Conservation (phyloP, 805 yeast genomes). For the Crinitomyces ghanaensis region DNA sequence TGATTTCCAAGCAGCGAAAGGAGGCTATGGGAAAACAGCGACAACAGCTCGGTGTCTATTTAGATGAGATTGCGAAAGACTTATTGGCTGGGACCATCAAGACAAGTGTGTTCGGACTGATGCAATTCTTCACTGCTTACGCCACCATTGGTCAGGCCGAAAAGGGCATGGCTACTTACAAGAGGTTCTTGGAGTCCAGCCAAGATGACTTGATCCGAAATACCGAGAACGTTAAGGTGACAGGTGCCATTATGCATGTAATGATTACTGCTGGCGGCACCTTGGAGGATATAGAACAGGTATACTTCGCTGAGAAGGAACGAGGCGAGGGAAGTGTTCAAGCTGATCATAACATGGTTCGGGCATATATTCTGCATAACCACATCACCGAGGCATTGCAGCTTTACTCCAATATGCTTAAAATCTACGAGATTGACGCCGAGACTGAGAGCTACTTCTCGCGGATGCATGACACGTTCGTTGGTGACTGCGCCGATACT, state of each 20-base stretch:
- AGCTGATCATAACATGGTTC: slow-evolving; percentile 59
- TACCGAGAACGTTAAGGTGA: slow-evolving; percentile 10
- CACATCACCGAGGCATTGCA: slow-evolving; percentile 56
- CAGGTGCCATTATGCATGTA: slow-evolving; percentile 14
- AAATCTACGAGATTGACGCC: slow-evolving; percentile 34
- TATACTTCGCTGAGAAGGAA: slow-evolving; percentile 9
- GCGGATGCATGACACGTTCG: slow-evolving; percentile 66
- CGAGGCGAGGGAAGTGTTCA: slow-evolving; percentile 20
- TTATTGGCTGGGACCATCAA: slow-evolving; percentile 9
- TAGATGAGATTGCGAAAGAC: slow-evolving; percentile 13
- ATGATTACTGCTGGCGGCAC: slow-evolving; percentile 13
- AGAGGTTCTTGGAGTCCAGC: slow-evolving; percentile 5
- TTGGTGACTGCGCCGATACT: slow-evolving; percentile 66
- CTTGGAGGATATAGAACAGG: slow-evolving; percentile 13
- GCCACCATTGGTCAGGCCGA: slow-evolving; percentile 11
- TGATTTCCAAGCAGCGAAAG: slow-evolving; percentile 10
- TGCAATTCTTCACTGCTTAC: slow-evolving; percentile 16
- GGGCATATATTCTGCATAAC: slow-evolving; percentile 55
- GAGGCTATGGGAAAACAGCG: slow-evolving; percentile 4
- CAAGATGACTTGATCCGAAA: slow-evolving; percentile 1
- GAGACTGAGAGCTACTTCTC: slow-evolving; percentile 29
- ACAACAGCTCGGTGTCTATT: slow-evolving; percentile 6
- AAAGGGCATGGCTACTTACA: slow-evolving; percentile 13
- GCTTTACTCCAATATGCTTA: slow-evolving; percentile 30
- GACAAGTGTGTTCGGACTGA: slow-evolving; percentile 11